Percentiles rank a stretch among this genome's conserved stretches.
Conservation (phyloP, 495 filamentous ascomycete genomes). For the Aspergillus nanangensis region DNA sequence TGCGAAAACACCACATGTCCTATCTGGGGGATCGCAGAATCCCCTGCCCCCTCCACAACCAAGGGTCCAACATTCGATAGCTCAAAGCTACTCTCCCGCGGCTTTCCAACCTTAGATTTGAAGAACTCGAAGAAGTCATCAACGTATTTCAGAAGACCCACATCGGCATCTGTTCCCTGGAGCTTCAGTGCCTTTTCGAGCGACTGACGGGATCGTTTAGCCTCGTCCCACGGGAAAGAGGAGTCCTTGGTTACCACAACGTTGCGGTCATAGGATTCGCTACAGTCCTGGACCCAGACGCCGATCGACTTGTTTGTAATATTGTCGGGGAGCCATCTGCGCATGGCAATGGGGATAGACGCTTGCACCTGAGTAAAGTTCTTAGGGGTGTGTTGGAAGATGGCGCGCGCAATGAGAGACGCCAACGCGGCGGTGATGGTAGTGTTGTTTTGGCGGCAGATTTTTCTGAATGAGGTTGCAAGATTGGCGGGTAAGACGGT, state of each 20-base stretch:
- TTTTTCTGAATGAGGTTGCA: constrained; percentile 12
- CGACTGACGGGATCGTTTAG: constrained; percentile 23
- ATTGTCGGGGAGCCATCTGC: constrained; percentile 29
- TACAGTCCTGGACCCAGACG: constrained; percentile 27
- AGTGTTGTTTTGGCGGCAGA: constrained; percentile 27
- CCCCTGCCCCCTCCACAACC: constrained; percentile 13
- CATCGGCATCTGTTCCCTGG: constrained; percentile 27
- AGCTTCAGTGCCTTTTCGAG: constrained; percentile 24
- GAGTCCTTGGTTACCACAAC: constrained; percentile 2
- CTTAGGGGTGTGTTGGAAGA: constrained; percentile 27
- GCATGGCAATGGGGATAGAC: constrained; percentile 25
- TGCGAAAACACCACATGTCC: constrained; percentile 41
- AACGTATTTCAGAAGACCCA: constrained; percentile 36
- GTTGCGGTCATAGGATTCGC: constrained; percentile 14
- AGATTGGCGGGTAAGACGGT: constrained; percentile 17
- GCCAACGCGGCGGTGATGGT: constrained; percentile 35
- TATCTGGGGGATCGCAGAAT: constrained; percentile 20
- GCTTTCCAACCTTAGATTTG: constrained; percentile 26
- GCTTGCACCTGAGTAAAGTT: constrained; percentile 16
- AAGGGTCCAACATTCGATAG: constrained; percentile 43
- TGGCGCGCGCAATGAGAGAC: constrained; percentile 25
- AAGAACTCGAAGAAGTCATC: constrained; percentile 26
- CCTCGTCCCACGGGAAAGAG: constrained; percentile 33
- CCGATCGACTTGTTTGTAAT: constrained; percentile 35
- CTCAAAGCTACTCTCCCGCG: constrained; percentile 31